Percentiles rank a stretch among this genome's conserved stretches.
Evolutionary conservation across 306 rosid genomes (phyloP).

Genomic region (Dryas drummondii): DNA sequence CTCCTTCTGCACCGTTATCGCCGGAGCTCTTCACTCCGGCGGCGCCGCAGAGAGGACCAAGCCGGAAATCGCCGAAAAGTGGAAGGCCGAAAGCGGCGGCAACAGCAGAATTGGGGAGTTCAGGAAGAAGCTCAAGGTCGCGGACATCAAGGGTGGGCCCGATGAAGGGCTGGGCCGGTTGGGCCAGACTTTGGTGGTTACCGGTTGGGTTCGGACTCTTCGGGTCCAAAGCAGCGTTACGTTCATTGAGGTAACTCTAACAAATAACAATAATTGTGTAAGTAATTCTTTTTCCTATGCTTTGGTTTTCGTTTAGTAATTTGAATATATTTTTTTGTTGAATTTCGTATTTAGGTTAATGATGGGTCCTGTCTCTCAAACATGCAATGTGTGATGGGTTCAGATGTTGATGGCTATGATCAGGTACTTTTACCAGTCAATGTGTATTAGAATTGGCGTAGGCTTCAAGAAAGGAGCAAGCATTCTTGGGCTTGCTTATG

Average conservation of each 20-base stretch:
- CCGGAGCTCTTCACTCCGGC: slow-evolving; percentile 48
- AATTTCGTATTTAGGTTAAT: slow-evolving; percentile 52
- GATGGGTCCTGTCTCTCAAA: slow-evolving; percentile 95
- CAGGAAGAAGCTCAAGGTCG: slow-evolving; percentile 75
- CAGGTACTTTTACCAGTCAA: slow-evolving; percentile 47
- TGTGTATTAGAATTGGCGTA: background rate
- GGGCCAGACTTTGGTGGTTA: slow-evolving; percentile 55
- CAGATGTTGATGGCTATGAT: slow-evolving; percentile 73
- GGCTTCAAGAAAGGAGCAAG: too few relatives aligned
- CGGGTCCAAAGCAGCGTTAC: slow-evolving; percentile 76
- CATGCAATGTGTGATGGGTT: slow-evolving; percentile 82
- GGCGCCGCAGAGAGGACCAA: slow-evolving; percentile 38
- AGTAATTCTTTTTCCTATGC: background rate
- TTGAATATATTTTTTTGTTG: background rate
- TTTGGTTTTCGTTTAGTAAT: background rate
- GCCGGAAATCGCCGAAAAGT: slow-evolving; percentile 20
- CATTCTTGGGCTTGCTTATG: background rate
- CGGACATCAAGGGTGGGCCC: slow-evolving; percentile 56
- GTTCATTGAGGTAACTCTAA: slow-evolving; percentile 65
- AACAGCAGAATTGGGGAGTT: slow-evolving; percentile 52
- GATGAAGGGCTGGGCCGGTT: slow-evolving; percentile 51
- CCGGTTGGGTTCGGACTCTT: slow-evolving; percentile 90
- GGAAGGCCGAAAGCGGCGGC: slow-evolving; percentile 25
- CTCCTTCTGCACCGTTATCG: slow-evolving; percentile 36
- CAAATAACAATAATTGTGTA: background rate